phyloP scores from a whole-genome alignment of 2,329 filamentous ascomycete genomes.

The Diaporthe humulicola region DNA sequence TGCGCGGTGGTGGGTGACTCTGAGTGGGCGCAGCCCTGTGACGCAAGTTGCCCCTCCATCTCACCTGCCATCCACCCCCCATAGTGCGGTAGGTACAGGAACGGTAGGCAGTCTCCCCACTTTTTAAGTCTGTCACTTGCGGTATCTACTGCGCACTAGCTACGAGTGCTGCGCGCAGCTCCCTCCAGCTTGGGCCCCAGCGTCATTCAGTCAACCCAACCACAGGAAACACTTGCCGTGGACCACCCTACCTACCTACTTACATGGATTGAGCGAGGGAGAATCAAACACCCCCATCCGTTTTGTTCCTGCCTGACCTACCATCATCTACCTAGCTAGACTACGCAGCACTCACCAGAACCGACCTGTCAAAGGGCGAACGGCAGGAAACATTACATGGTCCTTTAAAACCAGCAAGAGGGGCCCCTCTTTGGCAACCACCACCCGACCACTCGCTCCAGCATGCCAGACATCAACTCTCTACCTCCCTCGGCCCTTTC shows the following conservation, averaged over 20 bases:
- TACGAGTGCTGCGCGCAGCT: conserved; percentile 12
- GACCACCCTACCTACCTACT: too few relatives aligned
- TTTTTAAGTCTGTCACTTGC: neutral
- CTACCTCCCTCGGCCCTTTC: conserved; percentile 56
- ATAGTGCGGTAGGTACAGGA: neutral
- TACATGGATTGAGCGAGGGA: conserved; percentile 19
- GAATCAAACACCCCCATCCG: neutral
- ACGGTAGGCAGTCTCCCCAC: neutral
- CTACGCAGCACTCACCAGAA: neutral
- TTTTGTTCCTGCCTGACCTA: conserved; percentile 18
- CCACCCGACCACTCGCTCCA: conserved; percentile 16
- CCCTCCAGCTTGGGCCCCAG: neutral
- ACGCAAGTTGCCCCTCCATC: conserved; percentile 36
- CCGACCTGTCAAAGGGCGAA: neutral
- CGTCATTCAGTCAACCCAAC: neutral
- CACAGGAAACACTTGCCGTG: neutral
- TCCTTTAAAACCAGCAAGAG: conserved; percentile 24
- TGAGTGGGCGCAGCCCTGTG: conserved; percentile 28
- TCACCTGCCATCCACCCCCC: conserved; percentile 1
- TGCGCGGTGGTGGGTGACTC: conserved; percentile 2
- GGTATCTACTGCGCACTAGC: neutral
- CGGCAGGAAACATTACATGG: neutral
- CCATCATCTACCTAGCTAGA: neutral
- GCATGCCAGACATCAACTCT: conserved; percentile 69
- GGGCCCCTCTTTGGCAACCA: neutral